A percentile compares a stretch with the other conserved stretches of the same genome.
These are phyloP conservation scores for Yamadazyma dushanensis DNA, from an alignment of 1,139 yeast genomes.

Conservation along the genomic window DNA sequence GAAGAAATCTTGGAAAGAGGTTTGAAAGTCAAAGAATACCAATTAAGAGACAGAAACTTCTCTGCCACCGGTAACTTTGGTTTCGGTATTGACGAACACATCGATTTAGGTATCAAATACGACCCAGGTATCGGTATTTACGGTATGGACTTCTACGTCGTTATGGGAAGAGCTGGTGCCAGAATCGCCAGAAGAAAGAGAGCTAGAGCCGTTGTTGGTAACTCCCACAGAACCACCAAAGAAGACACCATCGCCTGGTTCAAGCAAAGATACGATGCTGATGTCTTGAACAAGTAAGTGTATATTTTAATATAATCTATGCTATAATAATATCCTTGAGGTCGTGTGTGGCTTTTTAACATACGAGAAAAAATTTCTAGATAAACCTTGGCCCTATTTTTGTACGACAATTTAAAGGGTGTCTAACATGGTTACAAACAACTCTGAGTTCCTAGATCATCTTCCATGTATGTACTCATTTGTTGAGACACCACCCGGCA, in stretches of 20 bases:
- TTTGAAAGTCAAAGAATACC: slow-evolving; percentile 99
- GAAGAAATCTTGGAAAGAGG: slow-evolving; percentile 99
- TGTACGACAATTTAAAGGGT: not conserved
- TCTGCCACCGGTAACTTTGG: slow-evolving; percentile 99
- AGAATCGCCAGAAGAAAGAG: slow-evolving; percentile 99
- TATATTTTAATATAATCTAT: slow-evolving; percentile 3
- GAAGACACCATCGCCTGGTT: slow-evolving; percentile 98
- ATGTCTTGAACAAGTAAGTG: slow-evolving; percentile 79
- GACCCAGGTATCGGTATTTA: slow-evolving; percentile 99
- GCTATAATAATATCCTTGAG: not conserved
- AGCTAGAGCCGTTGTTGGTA: slow-evolving; percentile 86
- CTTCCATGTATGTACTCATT: slow-evolving; percentile 28
- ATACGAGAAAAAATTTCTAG: slow-evolving; percentile 1
- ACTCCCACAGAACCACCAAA: slow-evolving; percentile 87
- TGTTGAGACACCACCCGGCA: no score
- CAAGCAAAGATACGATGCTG: slow-evolving; percentile 99
- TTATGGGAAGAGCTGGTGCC: slow-evolving; percentile 99
- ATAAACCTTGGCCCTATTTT: not conserved
- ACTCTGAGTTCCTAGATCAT: slow-evolving; percentile 32
- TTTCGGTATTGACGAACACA: slow-evolving; percentile 99
- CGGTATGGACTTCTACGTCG: slow-evolving; percentile 99
- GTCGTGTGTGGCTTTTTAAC: not conserved
- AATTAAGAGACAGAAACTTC: slow-evolving; percentile 91
- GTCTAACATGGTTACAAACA: slow-evolving; percentile 25
- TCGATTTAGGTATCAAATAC: slow-evolving; percentile 99